These are phyloP conservation scores for Sugiyamaella japonica DNA, from an alignment of 1,139 yeast genomes.

Conservation along the genomic window DNA sequence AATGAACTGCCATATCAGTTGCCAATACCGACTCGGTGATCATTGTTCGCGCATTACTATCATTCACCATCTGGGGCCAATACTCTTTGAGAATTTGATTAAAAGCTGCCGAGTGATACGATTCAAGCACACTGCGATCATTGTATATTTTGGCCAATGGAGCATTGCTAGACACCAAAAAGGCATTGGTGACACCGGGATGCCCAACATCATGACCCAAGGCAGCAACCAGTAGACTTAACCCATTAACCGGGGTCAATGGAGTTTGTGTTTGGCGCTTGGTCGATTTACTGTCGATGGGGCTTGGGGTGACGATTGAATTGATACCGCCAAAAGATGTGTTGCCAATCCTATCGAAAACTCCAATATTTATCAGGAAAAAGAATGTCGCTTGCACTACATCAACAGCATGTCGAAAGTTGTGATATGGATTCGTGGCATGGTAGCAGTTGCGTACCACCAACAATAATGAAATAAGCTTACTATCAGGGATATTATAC, in stretches of 20 bases:
- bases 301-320: neutral
- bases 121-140: constrained; percentile 74
- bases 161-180: constrained; percentile 60
- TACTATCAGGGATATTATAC: constrained; percentile 44
- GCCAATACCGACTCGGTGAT: constrained; percentile 58
- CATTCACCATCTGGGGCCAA: constrained; percentile 57
- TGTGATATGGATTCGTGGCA: constrained; percentile 86
- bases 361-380: constrained; percentile 47
- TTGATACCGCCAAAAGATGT: constrained; percentile 19
- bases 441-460: constrained; percentile 75
- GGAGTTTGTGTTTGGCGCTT: neutral
- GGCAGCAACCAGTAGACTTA: constrained; percentile 73
- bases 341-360: constrained; percentile 49
- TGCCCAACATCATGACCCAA: constrained; percentile 96
- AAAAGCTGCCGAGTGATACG: constrained; percentile 77
- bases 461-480: constrained; percentile 58
- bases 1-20: constrained; percentile 94
- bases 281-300: neutral
- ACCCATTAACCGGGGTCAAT: constrained; percentile 46
- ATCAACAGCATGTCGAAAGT: constrained; percentile 93
- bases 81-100: constrained; percentile 55
- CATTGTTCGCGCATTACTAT: constrained; percentile 21
- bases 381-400: constrained; percentile 88
- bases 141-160: constrained; percentile 65
- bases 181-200: constrained; percentile 88